Conservation (phyloP, 768 basidiomycete species). For the Hypholoma sublateritium region DNA sequence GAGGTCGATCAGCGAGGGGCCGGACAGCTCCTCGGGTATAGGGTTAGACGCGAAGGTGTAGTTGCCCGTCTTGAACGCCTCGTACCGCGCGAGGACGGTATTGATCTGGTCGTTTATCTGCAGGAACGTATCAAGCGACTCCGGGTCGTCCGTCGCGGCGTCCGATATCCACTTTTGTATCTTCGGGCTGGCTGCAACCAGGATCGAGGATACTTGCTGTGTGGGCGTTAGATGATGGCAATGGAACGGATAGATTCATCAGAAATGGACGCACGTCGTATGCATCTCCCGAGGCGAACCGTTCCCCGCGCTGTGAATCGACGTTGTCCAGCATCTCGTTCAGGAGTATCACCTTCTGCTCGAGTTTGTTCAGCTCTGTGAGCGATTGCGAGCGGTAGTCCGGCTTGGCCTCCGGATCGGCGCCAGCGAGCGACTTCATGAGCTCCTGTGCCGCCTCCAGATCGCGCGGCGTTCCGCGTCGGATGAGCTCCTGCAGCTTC, state of each 20-base stretch:
- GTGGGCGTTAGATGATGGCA: slow-evolving; percentile 7
- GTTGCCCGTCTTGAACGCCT: slow-evolving; percentile 92
- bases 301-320: slow-evolving; percentile 67
- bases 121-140: slow-evolving; percentile 89
- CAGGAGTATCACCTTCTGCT: slow-evolving; percentile 91
- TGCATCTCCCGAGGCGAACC: slow-evolving; percentile 84
- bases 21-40: slow-evolving; percentile 59
- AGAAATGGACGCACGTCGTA: slow-evolving; percentile 68
- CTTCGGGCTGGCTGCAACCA: slow-evolving; percentile 83
- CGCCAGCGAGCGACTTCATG: slow-evolving; percentile 94
- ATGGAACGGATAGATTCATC: background rate
- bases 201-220: slow-evolving; percentile 87
- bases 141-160: slow-evolving; percentile 85
- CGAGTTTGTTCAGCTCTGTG: slow-evolving; percentile 89
- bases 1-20: slow-evolving; percentile 71
- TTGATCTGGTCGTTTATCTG: slow-evolving; percentile 99
- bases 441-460: slow-evolving; percentile 94
- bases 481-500: slow-evolving; percentile 97
- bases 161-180: slow-evolving; percentile 98
- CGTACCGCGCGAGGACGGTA: slow-evolving; percentile 84
- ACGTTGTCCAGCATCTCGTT: slow-evolving; percentile 98
- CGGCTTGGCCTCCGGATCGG: slow-evolving; percentile 91
- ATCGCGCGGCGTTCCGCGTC: slow-evolving; percentile 93
- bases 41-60: slow-evolving; percentile 67
- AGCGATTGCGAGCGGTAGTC: slow-evolving; percentile 91